Evolutionary conservation across 768 basidiomycete genomes (phyloP), one percentile per base, ranked within the genome.

Genomic region (Lactifluus piperatus): DNA sequence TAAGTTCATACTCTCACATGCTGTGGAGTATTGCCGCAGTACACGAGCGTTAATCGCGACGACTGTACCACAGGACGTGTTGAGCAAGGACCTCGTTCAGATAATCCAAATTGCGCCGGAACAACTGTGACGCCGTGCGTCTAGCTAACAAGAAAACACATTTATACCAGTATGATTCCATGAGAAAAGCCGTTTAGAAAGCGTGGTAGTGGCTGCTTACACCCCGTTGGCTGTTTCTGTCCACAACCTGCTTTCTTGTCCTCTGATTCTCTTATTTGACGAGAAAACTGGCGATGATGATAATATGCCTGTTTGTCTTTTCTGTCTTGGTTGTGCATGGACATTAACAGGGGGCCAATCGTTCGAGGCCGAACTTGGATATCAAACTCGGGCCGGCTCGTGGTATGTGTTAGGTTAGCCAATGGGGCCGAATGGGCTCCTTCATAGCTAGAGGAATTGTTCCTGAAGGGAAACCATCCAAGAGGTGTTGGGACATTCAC

Each of bases 81-180:
- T n/a, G n/a, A n/a, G n/a, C n/a, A n/a, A n/a, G n/a, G n/a, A n/a
- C n/a, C n/a, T n/a, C n/a, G n/a, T 32, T 34, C 34, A 29, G 56
- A 50, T n/a, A 57, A 16, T 18, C 26, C 14, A 57, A 44, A 26
- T 30, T 51, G 22, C 47, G 32, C 20, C 30, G 56, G 9, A 50
- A 36, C 16, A 29, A 46, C 57, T 51, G 27, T 43, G 39, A 30
- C 57, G 57, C 4, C 51, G 32, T 10, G 44, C 51, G 34, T 13
- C 49, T 3, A 58, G 50, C 26, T 58, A 50, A 26, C 50, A 58
- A 9, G n/a, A 58, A 39, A 7, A 58, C 32, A 37, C 49, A 58
- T 5, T 43, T 49, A 49, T 51, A 58, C 57, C 57, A 51, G 10
- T 0, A 1, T 13, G 5, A 55, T 36, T 5, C 8, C 8, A 36